These are phyloP conservation scores for Entoloma clypeatum DNA, from an alignment of 1,284 basidiomycete genomes.

Conservation along the genomic window DNA sequence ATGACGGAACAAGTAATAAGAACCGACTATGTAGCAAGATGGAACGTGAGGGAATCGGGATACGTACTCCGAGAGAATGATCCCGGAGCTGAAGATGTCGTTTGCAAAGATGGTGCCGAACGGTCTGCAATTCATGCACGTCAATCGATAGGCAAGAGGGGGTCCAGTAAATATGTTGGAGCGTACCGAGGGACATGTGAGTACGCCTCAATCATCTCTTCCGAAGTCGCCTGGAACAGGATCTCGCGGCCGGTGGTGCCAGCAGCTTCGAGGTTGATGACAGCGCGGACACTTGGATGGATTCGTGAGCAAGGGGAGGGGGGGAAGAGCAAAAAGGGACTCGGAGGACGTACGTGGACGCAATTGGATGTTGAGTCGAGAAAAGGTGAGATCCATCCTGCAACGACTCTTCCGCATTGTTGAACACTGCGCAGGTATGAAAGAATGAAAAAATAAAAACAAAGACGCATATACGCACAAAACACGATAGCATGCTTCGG, in stretches of 20 bases:
- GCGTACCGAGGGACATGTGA: slow-evolving; percentile 71
- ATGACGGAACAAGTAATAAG: slow-evolving; percentile 10
- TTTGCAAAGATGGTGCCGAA: slow-evolving; percentile 91
- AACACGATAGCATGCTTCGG: slow-evolving; percentile 85
- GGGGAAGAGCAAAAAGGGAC: neutral
- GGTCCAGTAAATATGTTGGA: too few relatives aligned
- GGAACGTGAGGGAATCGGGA: neutral
- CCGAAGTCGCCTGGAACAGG: slow-evolving; percentile 93
- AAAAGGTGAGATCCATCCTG: slow-evolving; percentile 95
- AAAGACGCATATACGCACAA: slow-evolving; percentile 45
- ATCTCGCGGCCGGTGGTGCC: slow-evolving; percentile 87
- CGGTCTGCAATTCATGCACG: too few relatives aligned
- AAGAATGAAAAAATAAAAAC: neutral
- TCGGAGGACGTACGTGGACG: slow-evolving; percentile 52
- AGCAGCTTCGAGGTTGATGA: slow-evolving; percentile 93
- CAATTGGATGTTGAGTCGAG: slow-evolving; percentile 80
- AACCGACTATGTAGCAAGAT: neutral
- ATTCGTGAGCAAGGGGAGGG: slow-evolving; percentile 6
- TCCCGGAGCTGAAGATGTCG: slow-evolving; percentile 91
- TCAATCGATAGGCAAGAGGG: too few relatives aligned
- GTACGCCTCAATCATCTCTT: slow-evolving; percentile 93
- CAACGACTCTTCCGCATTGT: slow-evolving; percentile 91
- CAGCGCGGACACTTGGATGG: slow-evolving; percentile 67
- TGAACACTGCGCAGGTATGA: slow-evolving; percentile 67
- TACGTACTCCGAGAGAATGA: slow-evolving; percentile 85